Evolutionary conservation across 805 yeast genomes (phyloP), one percentile per base, ranked within the genome.

Genomic region (Diddensiella transvaalensis): DNA sequence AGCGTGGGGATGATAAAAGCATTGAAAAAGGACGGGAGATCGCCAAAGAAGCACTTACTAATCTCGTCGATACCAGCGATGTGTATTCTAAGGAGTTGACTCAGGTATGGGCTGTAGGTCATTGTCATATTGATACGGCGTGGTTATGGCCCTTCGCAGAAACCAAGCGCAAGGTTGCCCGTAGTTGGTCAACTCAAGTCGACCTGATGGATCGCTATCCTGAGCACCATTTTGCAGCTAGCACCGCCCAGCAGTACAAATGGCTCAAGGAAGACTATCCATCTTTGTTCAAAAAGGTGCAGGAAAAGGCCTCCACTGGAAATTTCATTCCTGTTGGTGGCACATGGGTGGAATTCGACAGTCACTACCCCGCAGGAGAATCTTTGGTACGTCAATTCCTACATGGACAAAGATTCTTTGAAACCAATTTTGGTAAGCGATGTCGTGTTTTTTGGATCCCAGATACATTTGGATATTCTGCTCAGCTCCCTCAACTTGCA

Each of bases 111-210:
- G 95, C 85, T 6, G 76, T 90, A 54, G 97, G 97, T 40, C 85
- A 91, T 62, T 91, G 96, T 64, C 97, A 89, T 65, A 89, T 89
- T 58, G 98, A 90, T 62, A 90, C 96, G n/a, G 97, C 97, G 15
- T 90, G 98, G 98, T 73, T 87, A 50, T 90, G 98, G 98, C 96
- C 96, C 17, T 90, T 85, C 72, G 96, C 95, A 2, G 96, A 90
- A 64, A 87, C 96, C 2, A 82, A 85, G 59, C 77, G 97, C 47
- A 90, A 90, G 62, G 79, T 90, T 49, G 95, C 89, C 2, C 76
- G 98, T 57, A 87, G 96, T 4, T 90, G 96, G 96, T 81, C 96
- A 0, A 80, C 96, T 8, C 98, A 90, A 68, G 70, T 90, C 42
- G 83, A 87, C 46, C 66, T 91, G 42, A 79, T 91, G 60, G 90